These are phyloP conservation scores for Fusarium pseudocircinatum DNA, from an alignment of 2,329 filamentous ascomycete species.

Conservation along the genomic window DNA sequence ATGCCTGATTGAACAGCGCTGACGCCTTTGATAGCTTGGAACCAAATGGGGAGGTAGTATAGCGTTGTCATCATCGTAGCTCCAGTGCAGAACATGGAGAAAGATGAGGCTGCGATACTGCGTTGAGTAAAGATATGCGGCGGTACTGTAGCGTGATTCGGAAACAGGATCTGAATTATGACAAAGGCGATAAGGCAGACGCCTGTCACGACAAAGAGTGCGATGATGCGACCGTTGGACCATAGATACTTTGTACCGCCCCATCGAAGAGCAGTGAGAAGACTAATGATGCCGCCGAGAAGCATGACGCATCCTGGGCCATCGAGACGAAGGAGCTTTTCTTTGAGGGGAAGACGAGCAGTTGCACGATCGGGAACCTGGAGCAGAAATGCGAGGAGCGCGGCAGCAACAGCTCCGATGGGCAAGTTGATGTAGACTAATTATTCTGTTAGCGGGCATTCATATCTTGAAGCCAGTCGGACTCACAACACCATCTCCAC, in stretches of 20 bases:
- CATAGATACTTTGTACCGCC: slow-evolving; percentile 14
- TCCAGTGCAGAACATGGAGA: slow-evolving; percentile 20
- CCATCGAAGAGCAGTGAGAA: slow-evolving; percentile 21
- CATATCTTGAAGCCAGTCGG: background rate
- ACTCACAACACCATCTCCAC: slow-evolving; percentile 9
- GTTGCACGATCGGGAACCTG: slow-evolving; percentile 1
- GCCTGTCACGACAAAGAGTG: background rate
- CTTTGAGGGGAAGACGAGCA: background rate
- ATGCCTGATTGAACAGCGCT: slow-evolving; percentile 15
- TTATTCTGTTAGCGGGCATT: too few species aligned
- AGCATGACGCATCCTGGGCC: slow-evolving; percentile 4
- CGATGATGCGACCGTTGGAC: background rate
- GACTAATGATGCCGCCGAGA: slow-evolving; percentile 1
- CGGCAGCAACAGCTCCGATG: background rate
- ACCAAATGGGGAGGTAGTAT: slow-evolving; percentile 27
- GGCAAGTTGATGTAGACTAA: slow-evolving; percentile 3
- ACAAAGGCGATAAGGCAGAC: background rate
- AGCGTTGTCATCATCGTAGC: slow-evolving; percentile 25
- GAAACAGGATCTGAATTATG: background rate
- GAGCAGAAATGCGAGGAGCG: background rate
- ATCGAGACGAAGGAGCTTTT: slow-evolving; percentile 18
- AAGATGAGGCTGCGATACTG: slow-evolving; percentile 10
- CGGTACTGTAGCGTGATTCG: slow-evolving; percentile 10
- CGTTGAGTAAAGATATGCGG: slow-evolving; percentile 3
- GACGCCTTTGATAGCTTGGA: slow-evolving; percentile 9